These are phyloP conservation scores for Aspergillus asperescens DNA, from an alignment of 495 filamentous ascomycete genomes.

Conservation along the genomic window DNA sequence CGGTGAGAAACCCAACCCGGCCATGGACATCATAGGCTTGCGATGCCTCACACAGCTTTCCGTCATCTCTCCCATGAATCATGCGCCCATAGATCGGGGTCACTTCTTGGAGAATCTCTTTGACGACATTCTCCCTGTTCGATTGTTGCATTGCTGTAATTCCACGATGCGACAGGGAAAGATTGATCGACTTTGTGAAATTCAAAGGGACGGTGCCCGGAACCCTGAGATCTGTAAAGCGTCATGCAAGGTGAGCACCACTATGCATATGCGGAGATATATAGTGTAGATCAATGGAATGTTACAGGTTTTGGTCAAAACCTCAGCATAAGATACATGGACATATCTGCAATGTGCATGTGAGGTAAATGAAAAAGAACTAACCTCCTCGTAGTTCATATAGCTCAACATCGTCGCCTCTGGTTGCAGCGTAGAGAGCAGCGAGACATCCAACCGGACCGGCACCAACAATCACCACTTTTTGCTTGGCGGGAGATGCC, in stretches of 20 bases:
- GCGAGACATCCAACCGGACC: constrained; percentile 91
- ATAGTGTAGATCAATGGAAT: neutral
- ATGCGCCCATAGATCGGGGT: constrained; percentile 97
- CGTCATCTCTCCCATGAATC: constrained; percentile 76
- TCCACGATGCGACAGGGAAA: constrained; percentile 91
- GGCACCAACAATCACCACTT: constrained; percentile 79
- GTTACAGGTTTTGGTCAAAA: neutral
- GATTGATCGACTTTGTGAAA: constrained; percentile 96
- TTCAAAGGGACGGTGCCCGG: constrained; percentile 81
- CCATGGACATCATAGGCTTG: constrained; percentile 91
- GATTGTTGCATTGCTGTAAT: constrained; percentile 76
- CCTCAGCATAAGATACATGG: neutral
- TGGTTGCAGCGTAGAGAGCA: constrained; percentile 81
- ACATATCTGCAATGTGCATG: neutral
- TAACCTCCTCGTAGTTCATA: constrained; percentile 90
- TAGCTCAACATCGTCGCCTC: constrained; percentile 84
- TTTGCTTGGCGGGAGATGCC: constrained; percentile 44
- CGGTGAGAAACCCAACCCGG: constrained; percentile 49
- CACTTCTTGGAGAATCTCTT: constrained; percentile 66
- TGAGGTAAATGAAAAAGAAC: constrained; percentile 24
- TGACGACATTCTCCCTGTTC: constrained; percentile 56
- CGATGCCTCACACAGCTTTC: constrained; percentile 65
- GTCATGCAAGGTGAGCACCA: constrained; percentile 5
- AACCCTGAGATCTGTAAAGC: constrained; percentile 69
- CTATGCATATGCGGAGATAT: neutral